Evolutionary conservation across 352 stramenopile species (phyloP), one percentile per base, ranked within the genome.

Genomic region (Globisporangium uncinulatum): DNA sequence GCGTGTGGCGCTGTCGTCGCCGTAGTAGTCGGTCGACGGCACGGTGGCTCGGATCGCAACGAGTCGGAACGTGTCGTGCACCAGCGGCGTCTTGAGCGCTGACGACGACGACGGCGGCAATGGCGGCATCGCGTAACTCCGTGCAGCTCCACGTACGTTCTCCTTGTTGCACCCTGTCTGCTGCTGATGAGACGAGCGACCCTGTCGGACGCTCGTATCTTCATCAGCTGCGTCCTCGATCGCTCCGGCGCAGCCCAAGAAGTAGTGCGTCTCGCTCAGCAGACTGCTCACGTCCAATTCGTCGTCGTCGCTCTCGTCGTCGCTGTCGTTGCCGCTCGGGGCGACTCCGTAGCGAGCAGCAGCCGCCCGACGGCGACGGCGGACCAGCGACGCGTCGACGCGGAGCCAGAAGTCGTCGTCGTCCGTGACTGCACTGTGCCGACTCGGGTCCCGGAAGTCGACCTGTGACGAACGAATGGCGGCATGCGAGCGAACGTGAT

Each of bases 401-500:
- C 66, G 67, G 1, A 89, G 70, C 76, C 79, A 87, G 43, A 87
- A 84, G 5, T 70, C 68, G 37, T 89, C 76, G 8, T 68, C 64
- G 24, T 57, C 20, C 0, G 69, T 71, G 50, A 89, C 57, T 17
- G 76, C 70, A 14, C 70, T 66, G 13, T 66, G 59, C 17, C 76
- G 67, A 37, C 63, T 81, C 15, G 72, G 76, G 45, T 84, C 66
- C n/a, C 61, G 45, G 53, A 87, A 89, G 56, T 89, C 79, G 1
- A 71, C 54, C 70, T 79, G 62, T 19, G 6, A 31, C 20, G 24
- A n/a, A 56, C 6, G 9, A 41, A 44, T 51, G 15, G 29, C 54
- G 6, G 34, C 34, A 13, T 9, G 10, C 5, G 34, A 39, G 34
- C 34, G 5, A 39, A 9, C 32, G 34, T 6, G 34, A 39, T 13